Evolutionary conservation across 2,329 filamentous ascomycete genomes (phyloP), one percentile per base, ranked within the genome.

Genomic region (Daldinia eschscholtzii): DNA sequence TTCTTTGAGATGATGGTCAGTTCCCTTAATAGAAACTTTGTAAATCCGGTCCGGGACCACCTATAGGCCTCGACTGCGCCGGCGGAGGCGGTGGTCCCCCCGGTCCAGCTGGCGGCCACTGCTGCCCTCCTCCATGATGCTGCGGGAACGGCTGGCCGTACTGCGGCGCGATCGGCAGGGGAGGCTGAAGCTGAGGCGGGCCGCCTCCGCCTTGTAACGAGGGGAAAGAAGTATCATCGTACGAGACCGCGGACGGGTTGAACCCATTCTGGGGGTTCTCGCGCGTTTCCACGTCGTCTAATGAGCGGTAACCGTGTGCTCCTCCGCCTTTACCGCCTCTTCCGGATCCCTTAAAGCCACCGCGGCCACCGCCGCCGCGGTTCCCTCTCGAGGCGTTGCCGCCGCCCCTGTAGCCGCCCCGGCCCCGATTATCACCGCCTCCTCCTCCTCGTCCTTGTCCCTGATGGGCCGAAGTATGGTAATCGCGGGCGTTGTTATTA

Each of bases 261-360:
- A 80, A 82, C 9, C 81, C 82, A 33, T 80, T 80, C 39, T 83
- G 81, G 66, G 81, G 81, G 69, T 81, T 82, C 50, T 85, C 83
- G 55, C 81, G 81, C 48, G 82, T 80, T 28, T 85, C 85, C 30
- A 89, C 83, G 72, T 93, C 91, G 76, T 93, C 91, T 1, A 93
- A 83, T 1, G 90, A 92, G 64, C 86, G 85, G 77, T 93, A 93
- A 60, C 83, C 79, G 50, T 70, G 68, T 4, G 20, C 35, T 52
- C 79, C 79, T 52, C 79, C 79, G 12, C 81, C 79, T 23, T 80
- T 78, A 13, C 77, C 77, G 50, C 79, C 76, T 39, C 79, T 76
- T 28, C 79, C 76, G 2, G 78, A 78, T 6, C 80, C 79, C 30
- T 59, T 65, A 26, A 59, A 67, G 12, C 78, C 76, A 26, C 81